A percentile compares a stretch with the other conserved stretches of the same genome.
phyloP scores from a whole-genome alignment of 2,329 filamentous ascomycete species.

The Ophiostoma ips region DNA sequence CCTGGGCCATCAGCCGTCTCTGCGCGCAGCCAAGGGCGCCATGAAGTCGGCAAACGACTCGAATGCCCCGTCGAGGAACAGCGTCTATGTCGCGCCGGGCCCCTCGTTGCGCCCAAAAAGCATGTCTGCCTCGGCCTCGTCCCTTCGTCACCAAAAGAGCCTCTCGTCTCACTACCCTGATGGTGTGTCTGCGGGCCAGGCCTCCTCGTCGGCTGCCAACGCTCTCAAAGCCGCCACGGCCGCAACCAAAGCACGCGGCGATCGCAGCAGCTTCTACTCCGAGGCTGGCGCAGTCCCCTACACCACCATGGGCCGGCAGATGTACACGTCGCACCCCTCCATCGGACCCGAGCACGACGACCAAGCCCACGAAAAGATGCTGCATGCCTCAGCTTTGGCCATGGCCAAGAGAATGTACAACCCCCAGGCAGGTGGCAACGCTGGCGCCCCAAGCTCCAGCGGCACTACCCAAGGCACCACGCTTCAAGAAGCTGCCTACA shows the following conservation, averaged over 20 bases:
- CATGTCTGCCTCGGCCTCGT: background rate
- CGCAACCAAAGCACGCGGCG: conserved; percentile 33
- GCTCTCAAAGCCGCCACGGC: conserved; percentile 54
- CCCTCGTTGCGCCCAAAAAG: background rate
- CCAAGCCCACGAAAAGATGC: conserved; percentile 52
- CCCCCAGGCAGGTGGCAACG: background rate
- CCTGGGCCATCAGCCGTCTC: conserved; percentile 47
- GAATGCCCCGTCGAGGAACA: too few species aligned
- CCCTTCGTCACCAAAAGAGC: conserved; percentile 20
- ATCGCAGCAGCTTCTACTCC: conserved; percentile 26
- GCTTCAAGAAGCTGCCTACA: conserved; percentile 77
- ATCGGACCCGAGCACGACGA: conserved; percentile 62
- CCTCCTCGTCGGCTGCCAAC: conserved; percentile 16
- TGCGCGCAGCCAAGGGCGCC: conserved; percentile 66
- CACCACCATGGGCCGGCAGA: conserved; percentile 54
- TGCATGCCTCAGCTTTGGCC: conserved; percentile 70
- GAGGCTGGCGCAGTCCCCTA: conserved; percentile 54
- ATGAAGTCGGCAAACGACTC: conserved; percentile 33
- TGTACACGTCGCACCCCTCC: conserved; percentile 66
- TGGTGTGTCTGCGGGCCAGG: conserved; percentile 10
- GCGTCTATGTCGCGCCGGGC: background rate
- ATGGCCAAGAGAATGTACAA: conserved; percentile 84
- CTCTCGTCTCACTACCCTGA: conserved; percentile 9
- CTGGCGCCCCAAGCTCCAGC: conserved; percentile 13
- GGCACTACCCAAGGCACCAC: conserved; percentile 35